Evolutionary conservation across 345 rosid genomes (phyloP), one percentile per base, ranked within the genome.

Genomic region (Eucalyptus tenuipes): DNA sequence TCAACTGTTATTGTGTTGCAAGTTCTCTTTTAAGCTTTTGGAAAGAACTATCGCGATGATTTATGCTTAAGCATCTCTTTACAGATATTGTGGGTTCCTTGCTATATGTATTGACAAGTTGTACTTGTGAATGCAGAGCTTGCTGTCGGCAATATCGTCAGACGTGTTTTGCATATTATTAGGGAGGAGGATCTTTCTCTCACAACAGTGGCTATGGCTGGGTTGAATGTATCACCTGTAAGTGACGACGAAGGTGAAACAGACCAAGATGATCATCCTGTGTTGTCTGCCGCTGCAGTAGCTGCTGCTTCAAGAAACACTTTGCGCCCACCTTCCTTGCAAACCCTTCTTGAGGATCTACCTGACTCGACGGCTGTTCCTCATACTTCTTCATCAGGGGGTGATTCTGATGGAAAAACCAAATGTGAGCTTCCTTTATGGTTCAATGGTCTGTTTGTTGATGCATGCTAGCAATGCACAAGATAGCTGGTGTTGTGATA

Each of bases 351-450:
- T 27, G 99, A 98, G 93, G 98, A 95, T 44, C 86, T 89, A 52
- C 99, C 98, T 87, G 97, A 93, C 48, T 92, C 97, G 47, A 94
- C 94, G 14, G 93, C 96, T 89, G 75, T 93, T 86, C 97, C 96
- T 88, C 97, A 89, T 75, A 88, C 97, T 87, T 94, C 96, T 86
- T 97, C 99, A n/a, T 97, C 99, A 13, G 99, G 98, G 44, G 99
- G 98, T 93, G 99, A 98, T 92, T 96, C 99, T 61, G 99, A 98
- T 92, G 99, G 99, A 91, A 97, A 94, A 95, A 95, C 96, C 94
- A 98, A 97, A 94, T 95, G 97, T 95, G 75, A 89, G 92, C 55
- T 22, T 87, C 85, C 59, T n/a, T 31, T 42, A 31, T 88, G 37
- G 15, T 84, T 48, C 57, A 20, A 81, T 68, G 88, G 57, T 86